Evolutionary conservation across 495 filamentous ascomycete genomes (phyloP), one percentile per base, ranked within the genome.

Genomic region (Penicillium robsamsonii): DNA sequence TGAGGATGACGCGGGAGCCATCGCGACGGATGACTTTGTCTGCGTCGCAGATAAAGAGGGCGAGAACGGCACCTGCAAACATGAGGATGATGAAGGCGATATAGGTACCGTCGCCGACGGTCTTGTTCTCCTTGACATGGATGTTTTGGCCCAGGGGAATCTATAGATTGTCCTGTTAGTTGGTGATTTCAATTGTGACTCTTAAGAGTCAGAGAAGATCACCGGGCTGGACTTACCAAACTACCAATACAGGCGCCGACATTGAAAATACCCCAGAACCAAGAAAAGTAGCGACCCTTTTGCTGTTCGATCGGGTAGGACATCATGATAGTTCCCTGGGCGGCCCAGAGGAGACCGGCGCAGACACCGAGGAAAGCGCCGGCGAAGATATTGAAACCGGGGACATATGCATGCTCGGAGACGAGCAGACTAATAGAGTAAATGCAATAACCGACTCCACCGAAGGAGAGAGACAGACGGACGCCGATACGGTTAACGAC

Each of bases 1-100:
- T 91, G 17, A 91, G 64, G 60, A 92, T 86, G 60, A 92, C 81
- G 43, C 80, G 80, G 31, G 86, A 87, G 37, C 91, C 90, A 69
- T 96, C 92, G 3, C 78, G 68, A 50, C 92, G 90, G 50, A 90
- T 71, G 46, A 96, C 81, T 46, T 83, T 77, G 52, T 84, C 78
- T 45, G 88, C 88, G 60, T 92, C 69, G 24, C 71, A 74, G 30
- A 79, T 63, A 31, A 67, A 68, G 18, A 72, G 74, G 10, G 89
- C 84, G 1, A 96, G 75, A 50, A 76, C 50, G 37, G 90, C 90
- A 25, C 79, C 79, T 22, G 67, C 50, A 37, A 72, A 67, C 64
- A 78, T 81, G 35, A 81, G 66, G 20, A 79, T 71, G 53, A 81
- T 72, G 58, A 81, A 78, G 33, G 66, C 77, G 47, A 81, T 81